A percentile compares a stretch with the other conserved stretches of the same genome.
phyloP scores from a whole-genome alignment of 2,329 filamentous ascomycete species.

The Cadophora malorum region DNA sequence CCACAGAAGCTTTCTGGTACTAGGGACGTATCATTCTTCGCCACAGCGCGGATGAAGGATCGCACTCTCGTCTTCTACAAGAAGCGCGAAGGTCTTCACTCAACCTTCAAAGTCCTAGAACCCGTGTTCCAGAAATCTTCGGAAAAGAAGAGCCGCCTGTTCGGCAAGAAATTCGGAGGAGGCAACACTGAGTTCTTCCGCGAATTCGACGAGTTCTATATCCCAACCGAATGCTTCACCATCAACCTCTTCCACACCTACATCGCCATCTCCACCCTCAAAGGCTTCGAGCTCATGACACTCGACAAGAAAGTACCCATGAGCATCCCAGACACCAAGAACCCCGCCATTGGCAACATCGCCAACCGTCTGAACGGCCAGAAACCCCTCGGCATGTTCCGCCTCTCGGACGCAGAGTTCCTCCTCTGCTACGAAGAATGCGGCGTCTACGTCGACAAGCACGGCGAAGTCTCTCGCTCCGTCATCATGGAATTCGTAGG shows the following conservation, averaged over 20 bases:
- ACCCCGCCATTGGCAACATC: conserved; percentile 82
- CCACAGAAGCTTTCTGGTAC: conserved; percentile 87
- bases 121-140: conserved; percentile 93
- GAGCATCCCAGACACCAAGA: conserved; percentile 87
- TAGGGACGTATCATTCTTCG: conserved; percentile 96
- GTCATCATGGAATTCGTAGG: conserved; percentile 99
- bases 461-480: conserved; percentile 90
- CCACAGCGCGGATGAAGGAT: conserved; percentile 96
- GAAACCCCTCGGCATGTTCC: conserved; percentile 93
- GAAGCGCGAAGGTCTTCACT: conserved; percentile 89
- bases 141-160: conserved; percentile 77
- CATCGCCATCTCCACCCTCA: conserved; percentile 87
- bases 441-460: conserved; percentile 97
- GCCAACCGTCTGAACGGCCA: conserved; percentile 83
- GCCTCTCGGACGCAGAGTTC: conserved; percentile 90
- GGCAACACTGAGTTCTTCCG: conserved; percentile 94
- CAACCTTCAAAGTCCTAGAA: conserved; percentile 95
- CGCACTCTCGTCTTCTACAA: conserved; percentile 95
- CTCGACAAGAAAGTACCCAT: conserved; percentile 96
- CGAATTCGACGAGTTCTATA: conserved; percentile 98
- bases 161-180: conserved; percentile 64
- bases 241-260: conserved; percentile 97
- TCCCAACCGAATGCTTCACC: conserved; percentile 91
- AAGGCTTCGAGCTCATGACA: conserved; percentile 94
- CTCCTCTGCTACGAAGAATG: conserved; percentile 94